Evolutionary conservation across 129 eudicot species (phyloP).

Genomic region (Ambrosia trifida): DNA sequence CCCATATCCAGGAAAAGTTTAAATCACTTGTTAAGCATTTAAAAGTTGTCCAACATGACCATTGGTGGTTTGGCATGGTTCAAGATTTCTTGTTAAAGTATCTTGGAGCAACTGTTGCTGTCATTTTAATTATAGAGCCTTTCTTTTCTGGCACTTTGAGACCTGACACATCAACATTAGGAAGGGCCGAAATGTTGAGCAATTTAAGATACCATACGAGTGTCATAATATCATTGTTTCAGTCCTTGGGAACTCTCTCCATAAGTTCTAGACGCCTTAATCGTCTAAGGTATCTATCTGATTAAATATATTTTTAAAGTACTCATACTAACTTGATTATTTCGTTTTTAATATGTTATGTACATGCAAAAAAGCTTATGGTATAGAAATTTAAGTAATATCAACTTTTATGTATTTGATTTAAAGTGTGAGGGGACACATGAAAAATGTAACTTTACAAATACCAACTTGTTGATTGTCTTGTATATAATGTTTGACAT

Average conservation of each 20-base stretch:
- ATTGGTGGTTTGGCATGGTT: slow-evolving; percentile 99
- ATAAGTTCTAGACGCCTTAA: slow-evolving; percentile 96
- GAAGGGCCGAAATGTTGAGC: slow-evolving; percentile 99
- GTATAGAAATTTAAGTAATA: not conserved
- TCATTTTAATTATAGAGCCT: slow-evolving; percentile 91
- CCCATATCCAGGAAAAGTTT: slow-evolving; percentile 92
- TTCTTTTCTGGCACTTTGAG: slow-evolving; percentile 88
- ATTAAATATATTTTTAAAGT: not conserved
- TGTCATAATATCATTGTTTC: slow-evolving; percentile 94
- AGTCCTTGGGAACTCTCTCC: slow-evolving; percentile 93
- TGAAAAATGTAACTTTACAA: not conserved
- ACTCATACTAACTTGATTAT: not conserved
- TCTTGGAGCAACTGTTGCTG: slow-evolving; percentile 99
- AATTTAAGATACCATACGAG: slow-evolving; percentile 98
- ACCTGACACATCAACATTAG: slow-evolving; percentile 91
- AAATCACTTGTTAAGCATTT: slow-evolving; percentile 66
- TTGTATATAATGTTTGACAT: not conserved
- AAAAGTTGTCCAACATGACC: slow-evolving; percentile 85
- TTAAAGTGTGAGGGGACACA: not conserved
- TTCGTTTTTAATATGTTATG: not conserved
- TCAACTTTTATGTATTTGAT: not conserved
- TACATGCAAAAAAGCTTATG: not conserved
- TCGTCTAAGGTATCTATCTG: slow-evolving; percentile 75
- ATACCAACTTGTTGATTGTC: not conserved
- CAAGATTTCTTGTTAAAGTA: slow-evolving; percentile 95